Base-by-base conservation (phyloP, 2,329 filamentous ascomycete species). In the Sclerotiophoma versabilis region DNA sequence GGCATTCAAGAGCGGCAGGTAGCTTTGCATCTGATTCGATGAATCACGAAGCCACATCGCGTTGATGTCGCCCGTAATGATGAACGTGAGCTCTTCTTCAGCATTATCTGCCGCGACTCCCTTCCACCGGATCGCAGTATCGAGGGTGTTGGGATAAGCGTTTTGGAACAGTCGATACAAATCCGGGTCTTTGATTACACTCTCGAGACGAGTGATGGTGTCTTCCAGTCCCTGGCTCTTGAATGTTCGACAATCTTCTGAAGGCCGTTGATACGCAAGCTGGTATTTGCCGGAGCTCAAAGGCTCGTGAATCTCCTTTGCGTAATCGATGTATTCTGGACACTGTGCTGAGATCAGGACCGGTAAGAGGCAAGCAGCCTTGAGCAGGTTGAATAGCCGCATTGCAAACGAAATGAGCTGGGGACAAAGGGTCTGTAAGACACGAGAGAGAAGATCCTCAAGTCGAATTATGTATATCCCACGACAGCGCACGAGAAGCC, bases 141-240 rank as follows among this genome's bases (percentile, higher is more conserved):
- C 89, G 10, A 92, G 79, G 0, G 88, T 91, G 71, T 91, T 92
- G 0, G 89, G 89, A 68, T 86, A 92, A 1, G 86, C 80, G 69
- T 92, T 92, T 62, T 86, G 76, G 67, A 92, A 92, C 10, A 92
- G 78, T 3, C 87, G 81, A 69, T 82, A 86, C 17, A 92, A 80
- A 69, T 93, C 90, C 0, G 78, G 78, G 58, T 82, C 79, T 19
- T 68, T 65, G 54, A 81, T 81, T 20, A 77, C 68, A 7, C 61
- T 57, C 42, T 74, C 55, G 60, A 77, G 66, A 12, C 69, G 68
- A 19, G 54, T 58, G 26, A 81, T 58, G 0, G 68, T 68, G 39
- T 73, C 65, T 63, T 82, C 79, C 3, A 82, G 71, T 11, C 68
- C 67, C 25, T 73, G 73, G 8, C 76, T 78, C 47, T 76, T 76